Evolutionary conservation across 495 filamentous ascomycete genomes (phyloP).

Genomic region (Tuber brumale): DNA sequence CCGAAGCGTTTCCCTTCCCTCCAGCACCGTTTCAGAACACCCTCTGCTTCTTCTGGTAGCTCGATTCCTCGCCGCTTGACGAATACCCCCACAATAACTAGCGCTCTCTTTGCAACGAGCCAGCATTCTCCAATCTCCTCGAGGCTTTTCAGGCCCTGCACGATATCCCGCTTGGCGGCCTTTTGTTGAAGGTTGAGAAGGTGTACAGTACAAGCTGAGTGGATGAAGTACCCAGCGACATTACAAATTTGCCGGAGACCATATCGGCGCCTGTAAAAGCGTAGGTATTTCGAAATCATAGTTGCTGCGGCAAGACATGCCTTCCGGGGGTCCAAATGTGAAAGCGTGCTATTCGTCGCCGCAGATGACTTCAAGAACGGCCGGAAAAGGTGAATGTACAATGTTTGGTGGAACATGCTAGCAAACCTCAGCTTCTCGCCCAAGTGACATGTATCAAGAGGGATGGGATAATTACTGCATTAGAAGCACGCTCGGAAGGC

Average conservation of each 20-base stretch:
- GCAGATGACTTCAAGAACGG: conserved; percentile 90
- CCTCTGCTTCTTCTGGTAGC: conserved; percentile 72
- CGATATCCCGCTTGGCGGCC: conserved; percentile 77
- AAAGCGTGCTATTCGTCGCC: conserved; percentile 69
- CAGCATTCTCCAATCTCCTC: conserved; percentile 96
- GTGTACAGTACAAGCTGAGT: conserved; percentile 90
- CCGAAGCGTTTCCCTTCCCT: conserved; percentile 30
- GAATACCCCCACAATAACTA: conserved; percentile 78
- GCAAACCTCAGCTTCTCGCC: conserved; percentile 45
- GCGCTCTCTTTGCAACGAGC: conserved; percentile 79
- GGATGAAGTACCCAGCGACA: conserved; percentile 88
- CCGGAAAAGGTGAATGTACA: conserved; percentile 94
- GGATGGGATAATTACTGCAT: conserved; percentile 58
- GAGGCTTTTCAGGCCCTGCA: conserved; percentile 81
- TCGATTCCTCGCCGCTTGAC: conserved; percentile 81
- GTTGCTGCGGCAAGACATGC: conserved; percentile 83
- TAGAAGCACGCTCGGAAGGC: conserved; percentile 77
- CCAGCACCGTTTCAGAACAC: conserved; percentile 57
- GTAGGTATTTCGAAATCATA: conserved; percentile 81
- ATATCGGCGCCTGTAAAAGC: conserved; percentile 86
- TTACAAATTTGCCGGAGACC: conserved; percentile 90
- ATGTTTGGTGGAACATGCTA: conserved; percentile 87
- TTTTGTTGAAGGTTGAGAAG: conserved; percentile 88
- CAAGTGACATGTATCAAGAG: conserved; percentile 40
- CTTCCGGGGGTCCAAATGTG: conserved; percentile 83